Conservation (phyloP, 306 rosid genomes). For the Lagenaria siceraria region DNA sequence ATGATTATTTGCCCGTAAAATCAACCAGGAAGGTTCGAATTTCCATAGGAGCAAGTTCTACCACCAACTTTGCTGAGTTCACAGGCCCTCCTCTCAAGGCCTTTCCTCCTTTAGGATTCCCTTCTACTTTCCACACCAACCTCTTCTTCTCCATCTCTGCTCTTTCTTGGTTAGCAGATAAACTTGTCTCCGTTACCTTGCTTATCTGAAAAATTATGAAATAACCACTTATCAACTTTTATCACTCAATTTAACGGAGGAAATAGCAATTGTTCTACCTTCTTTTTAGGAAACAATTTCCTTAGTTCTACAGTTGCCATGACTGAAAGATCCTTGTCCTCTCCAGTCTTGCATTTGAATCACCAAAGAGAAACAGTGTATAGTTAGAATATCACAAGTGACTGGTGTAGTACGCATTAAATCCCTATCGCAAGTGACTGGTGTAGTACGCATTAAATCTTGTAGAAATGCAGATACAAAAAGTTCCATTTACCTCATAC, state of each 20-base stretch:
- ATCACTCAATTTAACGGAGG: not conserved
- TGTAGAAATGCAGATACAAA: not conserved
- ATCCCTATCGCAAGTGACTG: too few relatives aligned
- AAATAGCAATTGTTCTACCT: conserved; percentile 23
- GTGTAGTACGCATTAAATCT: not conserved
- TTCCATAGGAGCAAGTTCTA: conserved; percentile 79
- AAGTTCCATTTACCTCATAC: conserved; percentile 42
- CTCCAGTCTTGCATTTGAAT: conserved; percentile 36
- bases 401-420: not conserved
- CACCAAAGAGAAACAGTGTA: not conserved
- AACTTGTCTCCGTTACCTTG: conserved; percentile 59
- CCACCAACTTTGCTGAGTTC: conserved; percentile 50
- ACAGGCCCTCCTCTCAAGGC: conserved; percentile 61
- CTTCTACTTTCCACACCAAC: conserved; percentile 57
- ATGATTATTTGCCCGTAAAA: not conserved
- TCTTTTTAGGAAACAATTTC: conserved; percentile 56
- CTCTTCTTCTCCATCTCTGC: conserved; percentile 60
- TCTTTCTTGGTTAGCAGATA: conserved; percentile 84
- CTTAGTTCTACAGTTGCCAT: conserved; percentile 54
- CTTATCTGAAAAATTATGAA: conserved; percentile 36
- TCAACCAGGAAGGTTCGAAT: conserved; percentile 45
- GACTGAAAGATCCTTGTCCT: conserved; percentile 66
- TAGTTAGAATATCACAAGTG: not conserved
- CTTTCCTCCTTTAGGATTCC: conserved; percentile 34
- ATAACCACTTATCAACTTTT: not conserved